A percentile compares a stretch with the other conserved stretches of the same genome.
Conservation (phyloP, 2,329 filamentous ascomycete genomes). For the Dendrostoma leiphaemia region DNA sequence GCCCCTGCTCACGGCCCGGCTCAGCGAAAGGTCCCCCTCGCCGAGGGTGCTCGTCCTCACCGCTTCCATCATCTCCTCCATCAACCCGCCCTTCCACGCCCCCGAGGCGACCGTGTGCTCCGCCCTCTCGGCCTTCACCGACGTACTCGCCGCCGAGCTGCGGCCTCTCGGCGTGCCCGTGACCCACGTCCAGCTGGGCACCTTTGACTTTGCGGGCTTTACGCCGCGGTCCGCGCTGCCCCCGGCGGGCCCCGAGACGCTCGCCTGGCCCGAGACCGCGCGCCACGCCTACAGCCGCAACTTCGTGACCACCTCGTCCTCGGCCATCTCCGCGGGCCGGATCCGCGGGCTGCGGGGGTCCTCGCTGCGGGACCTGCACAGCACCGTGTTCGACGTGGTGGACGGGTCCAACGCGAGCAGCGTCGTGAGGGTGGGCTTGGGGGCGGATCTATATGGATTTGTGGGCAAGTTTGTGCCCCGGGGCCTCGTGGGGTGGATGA, state of each 20-base stretch:
- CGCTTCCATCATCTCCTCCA: constrained; percentile 75
- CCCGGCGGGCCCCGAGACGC: too few species aligned
- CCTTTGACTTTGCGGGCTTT: constrained; percentile 77
- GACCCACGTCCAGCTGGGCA: constrained; percentile 85
- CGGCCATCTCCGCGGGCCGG: constrained; percentile 54
- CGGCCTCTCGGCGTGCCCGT: constrained; percentile 73
- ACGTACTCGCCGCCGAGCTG: constrained; percentile 77
- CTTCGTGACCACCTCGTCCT: constrained; percentile 54
- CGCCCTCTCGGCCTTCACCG: constrained; percentile 82
- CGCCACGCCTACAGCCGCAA: constrained; percentile 62
- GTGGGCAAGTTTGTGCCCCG: constrained; percentile 79
- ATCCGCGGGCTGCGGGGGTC: constrained; percentile 65
- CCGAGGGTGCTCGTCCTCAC: constrained; percentile 76
- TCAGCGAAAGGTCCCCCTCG: constrained; percentile 50
- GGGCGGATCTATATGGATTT: constrained; percentile 79
- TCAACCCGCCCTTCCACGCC: constrained; percentile 77
- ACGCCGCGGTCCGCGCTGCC: too few species aligned
- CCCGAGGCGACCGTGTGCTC: constrained; percentile 84
- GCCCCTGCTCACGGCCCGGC: constrained; percentile 67
- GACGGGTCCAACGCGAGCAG: constrained; percentile 60
- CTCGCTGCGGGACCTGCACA: constrained; percentile 75
- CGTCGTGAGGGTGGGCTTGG: constrained; percentile 78
- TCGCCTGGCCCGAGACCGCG: constrained; percentile 63
- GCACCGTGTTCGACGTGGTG: constrained; percentile 86
- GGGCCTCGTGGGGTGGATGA: constrained; percentile 86